Base-by-base conservation (phyloP, 176 grass and related monocot genomes). In the Echinochloa phyllopogon region DNA sequence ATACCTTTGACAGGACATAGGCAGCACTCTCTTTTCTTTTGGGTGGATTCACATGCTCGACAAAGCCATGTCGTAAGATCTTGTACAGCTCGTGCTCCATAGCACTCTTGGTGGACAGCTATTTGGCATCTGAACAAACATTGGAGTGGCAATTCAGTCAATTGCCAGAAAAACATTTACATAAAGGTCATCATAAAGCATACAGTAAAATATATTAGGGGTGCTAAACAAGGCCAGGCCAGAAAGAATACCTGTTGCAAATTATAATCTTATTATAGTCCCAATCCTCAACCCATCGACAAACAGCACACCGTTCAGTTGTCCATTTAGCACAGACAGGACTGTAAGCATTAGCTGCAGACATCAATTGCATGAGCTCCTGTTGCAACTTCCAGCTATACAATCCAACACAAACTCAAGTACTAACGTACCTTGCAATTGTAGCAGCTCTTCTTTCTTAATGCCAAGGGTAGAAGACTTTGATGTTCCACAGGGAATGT, bases 181-280 rank as follows among this genome's bases (percentile, higher is more conserved):
- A 83, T 63, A 7, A 12, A 76, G 37, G 23, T 2, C 6, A 11
- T 41, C 61, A 53, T 55, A 56, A 42, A 80, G 42, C 47, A 84
- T 65, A 78, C 20, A 13, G 29, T 9, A 6, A 17, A 71, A 41
- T 24, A 49, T 55, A 63, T 43, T 76, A 75, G 16, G 15, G 51
- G 13, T 59, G 65, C 17, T 15, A 2, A 59, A 80, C 18, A 65
- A 42, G 56, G 17, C 4, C 10, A 55, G 25, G 10, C 20, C 17
- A 49, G 27, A n/a, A 65, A 58, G 67, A 91, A 53, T 88, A 92
- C 96, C 96, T 94, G 83, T 99, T 99, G 87, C 96, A 99, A 69
- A 99, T 96, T 24, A 99, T 99, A 68, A 99, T 96, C 89, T 99
- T 96, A 57, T 99, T 99, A 83, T 96, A 94, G 74, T 99, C 96